phyloP scores from a whole-genome alignment of 2,329 filamentous ascomycete genomes.

The Orbilia blumenaviensis region DNA sequence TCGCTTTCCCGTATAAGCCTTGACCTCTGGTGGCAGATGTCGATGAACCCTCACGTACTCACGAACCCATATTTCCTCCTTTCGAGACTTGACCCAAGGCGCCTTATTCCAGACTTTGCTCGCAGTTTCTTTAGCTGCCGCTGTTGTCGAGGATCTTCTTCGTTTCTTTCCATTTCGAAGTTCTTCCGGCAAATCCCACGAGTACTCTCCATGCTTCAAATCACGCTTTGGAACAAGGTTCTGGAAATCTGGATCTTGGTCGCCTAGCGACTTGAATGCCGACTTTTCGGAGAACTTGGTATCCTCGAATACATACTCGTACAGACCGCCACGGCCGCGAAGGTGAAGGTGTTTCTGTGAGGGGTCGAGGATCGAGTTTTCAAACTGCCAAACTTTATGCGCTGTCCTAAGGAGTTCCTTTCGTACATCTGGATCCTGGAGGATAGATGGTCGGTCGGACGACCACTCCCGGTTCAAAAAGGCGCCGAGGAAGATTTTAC shows the following conservation, averaged over 20 bases:
- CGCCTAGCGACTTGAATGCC: slow-evolving; percentile 43
- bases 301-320: slow-evolving; percentile 51
- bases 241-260: slow-evolving; percentile 48
- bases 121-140: slow-evolving; percentile 4
- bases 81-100: slow-evolving; percentile 35
- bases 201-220: slow-evolving; percentile 37
- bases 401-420: slow-evolving; percentile 27
- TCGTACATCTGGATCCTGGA: slow-evolving; percentile 43
- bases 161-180: slow-evolving; percentile 24
- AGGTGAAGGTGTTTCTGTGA: slow-evolving; percentile 48
- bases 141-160: neutral
- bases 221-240: slow-evolving; percentile 39
- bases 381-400: slow-evolving; percentile 52
- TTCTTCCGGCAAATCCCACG: slow-evolving; percentile 44
- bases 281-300: slow-evolving; percentile 47
- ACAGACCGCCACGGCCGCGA: slow-evolving; percentile 42
- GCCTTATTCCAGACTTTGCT: slow-evolving; percentile 46
- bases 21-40: slow-evolving; percentile 49
- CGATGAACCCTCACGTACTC: slow-evolving; percentile 50
- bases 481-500: slow-evolving; percentile 42
- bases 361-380: slow-evolving; percentile 48
- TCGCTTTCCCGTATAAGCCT: slow-evolving; percentile 30
- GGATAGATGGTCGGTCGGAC: slow-evolving; percentile 5
- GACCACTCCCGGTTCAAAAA: slow-evolving; percentile 39
- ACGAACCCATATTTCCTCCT: slow-evolving; percentile 36